Conservation (phyloP, 371 early-diverging fungal genomes). For the Rhizomucor miehei region DNA sequence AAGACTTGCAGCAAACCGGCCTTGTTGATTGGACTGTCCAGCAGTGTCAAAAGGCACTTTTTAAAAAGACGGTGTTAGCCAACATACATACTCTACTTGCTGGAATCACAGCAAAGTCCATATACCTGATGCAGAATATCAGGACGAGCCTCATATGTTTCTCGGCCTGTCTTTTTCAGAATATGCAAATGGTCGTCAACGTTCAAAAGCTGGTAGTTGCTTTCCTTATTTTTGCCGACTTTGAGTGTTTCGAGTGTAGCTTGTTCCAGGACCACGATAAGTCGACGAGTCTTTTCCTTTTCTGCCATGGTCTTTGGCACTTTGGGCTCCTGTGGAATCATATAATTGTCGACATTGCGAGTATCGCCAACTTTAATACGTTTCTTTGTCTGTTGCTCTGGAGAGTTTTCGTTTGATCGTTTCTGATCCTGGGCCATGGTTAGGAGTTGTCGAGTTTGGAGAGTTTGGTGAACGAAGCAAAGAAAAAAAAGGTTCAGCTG, state of each 20-base stretch:
- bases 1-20: slow-evolving; percentile 94
- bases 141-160: slow-evolving; percentile 86
- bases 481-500: slow-evolving; percentile 6
- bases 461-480: slow-evolving; percentile 3
- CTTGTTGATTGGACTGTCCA: slow-evolving; percentile 98
- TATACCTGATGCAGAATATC: slow-evolving; percentile 95
- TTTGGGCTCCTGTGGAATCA: slow-evolving; percentile 77
- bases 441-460: neutral
- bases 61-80: neutral
- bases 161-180: slow-evolving; percentile 80
- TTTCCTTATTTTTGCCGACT: slow-evolving; percentile 88
- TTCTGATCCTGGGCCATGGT: slow-evolving; percentile 15
- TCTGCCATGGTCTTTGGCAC: slow-evolving; percentile 74
- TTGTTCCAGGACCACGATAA: slow-evolving; percentile 90
- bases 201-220: slow-evolving; percentile 90
- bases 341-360: slow-evolving; percentile 49
- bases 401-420: slow-evolving; percentile 12
- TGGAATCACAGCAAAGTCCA: neutral
- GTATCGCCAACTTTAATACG: slow-evolving; percentile 49
- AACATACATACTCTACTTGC: neutral
- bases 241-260: slow-evolving; percentile 95
- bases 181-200: slow-evolving; percentile 95
- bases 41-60: slow-evolving; percentile 91
- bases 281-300: slow-evolving; percentile 76
- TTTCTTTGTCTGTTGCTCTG: slow-evolving; percentile 22